Conservation (phyloP, 495 filamentous ascomycete species). For the Glutinoglossum americanum region DNA sequence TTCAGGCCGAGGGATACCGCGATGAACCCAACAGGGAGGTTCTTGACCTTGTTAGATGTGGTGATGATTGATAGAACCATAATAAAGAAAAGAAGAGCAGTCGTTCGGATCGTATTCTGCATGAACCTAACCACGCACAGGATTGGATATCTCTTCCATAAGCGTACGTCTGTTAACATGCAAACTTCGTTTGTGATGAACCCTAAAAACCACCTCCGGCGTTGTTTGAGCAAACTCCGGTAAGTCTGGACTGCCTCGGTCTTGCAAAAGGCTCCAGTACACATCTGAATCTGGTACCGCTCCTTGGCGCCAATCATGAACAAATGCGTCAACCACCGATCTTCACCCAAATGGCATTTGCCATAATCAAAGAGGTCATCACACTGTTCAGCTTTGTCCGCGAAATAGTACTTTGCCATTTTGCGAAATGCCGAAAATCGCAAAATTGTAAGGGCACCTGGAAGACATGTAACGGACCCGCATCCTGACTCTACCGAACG, state of each 20-base stretch:
- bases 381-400: slow-evolving; percentile 89
- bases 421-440: slow-evolving; percentile 90
- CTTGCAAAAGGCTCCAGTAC: slow-evolving; percentile 93
- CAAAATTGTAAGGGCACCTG: slow-evolving; percentile 82
- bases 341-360: slow-evolving; percentile 89
- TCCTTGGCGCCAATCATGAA: slow-evolving; percentile 97
- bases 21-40: slow-evolving; percentile 86
- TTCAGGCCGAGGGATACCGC: slow-evolving; percentile 88
- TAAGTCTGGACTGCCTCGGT: slow-evolving; percentile 91
- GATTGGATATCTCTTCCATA: slow-evolving; percentile 83
- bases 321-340: slow-evolving; percentile 92
- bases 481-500: slow-evolving; percentile 91
- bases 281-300: slow-evolving; percentile 91
- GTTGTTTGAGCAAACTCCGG: slow-evolving; percentile 72
- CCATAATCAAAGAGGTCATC: slow-evolving; percentile 93
- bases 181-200: slow-evolving; percentile 98
- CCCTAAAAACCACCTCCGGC: slow-evolving; percentile 88
- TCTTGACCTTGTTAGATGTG: slow-evolving; percentile 50
- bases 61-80: slow-evolving; percentile 76
- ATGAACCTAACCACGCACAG: slow-evolving; percentile 77
- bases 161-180: slow-evolving; percentile 85
- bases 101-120: slow-evolving; percentile 94
- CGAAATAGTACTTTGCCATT: slow-evolving; percentile 98
- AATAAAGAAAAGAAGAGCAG: slow-evolving; percentile 87
- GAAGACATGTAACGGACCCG: slow-evolving; percentile 85